A percentile compares a stretch with the other conserved stretches of the same genome.
Evolutionary conservation across 2,329 filamentous ascomycete genomes (phyloP).

Genomic region (Clonostachys sp.): DNA sequence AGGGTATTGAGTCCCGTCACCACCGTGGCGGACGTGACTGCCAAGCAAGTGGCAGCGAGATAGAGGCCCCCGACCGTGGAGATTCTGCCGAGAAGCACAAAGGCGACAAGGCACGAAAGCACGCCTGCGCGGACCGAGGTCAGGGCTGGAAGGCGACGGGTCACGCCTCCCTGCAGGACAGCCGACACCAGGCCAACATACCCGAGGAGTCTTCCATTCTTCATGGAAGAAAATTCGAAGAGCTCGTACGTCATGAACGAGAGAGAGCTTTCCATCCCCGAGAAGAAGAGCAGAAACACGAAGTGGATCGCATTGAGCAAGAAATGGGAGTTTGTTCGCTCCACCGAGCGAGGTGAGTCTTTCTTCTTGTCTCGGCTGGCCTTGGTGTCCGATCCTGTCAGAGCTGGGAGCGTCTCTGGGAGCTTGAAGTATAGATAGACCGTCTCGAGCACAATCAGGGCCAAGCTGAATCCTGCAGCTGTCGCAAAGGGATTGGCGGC

Average conservation of each 20-base stretch:
- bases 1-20: conserved; percentile 91
- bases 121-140: conserved; percentile 77
- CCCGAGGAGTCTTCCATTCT: conserved; percentile 82
- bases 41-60: conserved; percentile 74
- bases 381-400: conserved; percentile 26
- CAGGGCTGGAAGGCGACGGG: conserved; percentile 77
- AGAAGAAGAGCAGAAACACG: conserved; percentile 92
- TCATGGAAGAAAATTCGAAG: conserved; percentile 73
- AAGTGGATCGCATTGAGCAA: conserved; percentile 85
- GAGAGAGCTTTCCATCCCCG: conserved; percentile 94
- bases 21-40: conserved; percentile 88
- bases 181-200: conserved; percentile 90
- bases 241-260: conserved; percentile 97
- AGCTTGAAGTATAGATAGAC: conserved; percentile 78
- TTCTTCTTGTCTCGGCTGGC: conserved; percentile 14
- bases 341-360: conserved; percentile 14
- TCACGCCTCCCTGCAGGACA: conserved; percentile 88
- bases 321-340: conserved; percentile 75
- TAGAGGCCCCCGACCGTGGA: conserved; percentile 69
- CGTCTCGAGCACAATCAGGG: conserved; percentile 82
- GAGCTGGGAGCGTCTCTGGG: conserved; percentile 77
- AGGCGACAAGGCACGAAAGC: conserved; percentile 70
- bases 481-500: conserved; percentile 90
- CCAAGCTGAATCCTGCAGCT: conserved; percentile 82
- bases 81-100: conserved; percentile 72